phyloP scores from a whole-genome alignment of 805 yeast genomes.

The Wickerhamomyces pijperi region DNA sequence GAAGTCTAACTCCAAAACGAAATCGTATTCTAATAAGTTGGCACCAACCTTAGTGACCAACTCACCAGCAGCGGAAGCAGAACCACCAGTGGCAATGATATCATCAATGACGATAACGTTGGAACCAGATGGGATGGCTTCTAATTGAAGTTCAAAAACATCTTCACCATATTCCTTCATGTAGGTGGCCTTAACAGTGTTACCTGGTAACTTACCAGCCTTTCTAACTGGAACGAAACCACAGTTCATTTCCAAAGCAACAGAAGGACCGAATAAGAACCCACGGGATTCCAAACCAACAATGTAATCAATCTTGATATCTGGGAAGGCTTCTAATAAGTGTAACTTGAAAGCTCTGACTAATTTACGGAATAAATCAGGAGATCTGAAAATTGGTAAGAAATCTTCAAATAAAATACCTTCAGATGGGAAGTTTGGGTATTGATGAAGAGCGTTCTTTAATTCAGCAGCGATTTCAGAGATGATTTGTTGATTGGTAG shows the following conservation, averaged over 20 bases:
- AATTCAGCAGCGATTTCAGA: slow-evolving; percentile 30
- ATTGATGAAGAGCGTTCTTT: slow-evolving; percentile 52
- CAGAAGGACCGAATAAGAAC: slow-evolving; percentile 89
- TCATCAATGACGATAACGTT: slow-evolving; percentile 87
- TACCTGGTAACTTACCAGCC: slow-evolving; percentile 91
- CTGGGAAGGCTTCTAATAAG: slow-evolving; percentile 42
- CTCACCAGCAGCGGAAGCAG: slow-evolving; percentile 90
- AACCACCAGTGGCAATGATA: slow-evolving; percentile 96
- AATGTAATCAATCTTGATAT: slow-evolving; percentile 67
- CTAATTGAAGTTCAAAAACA: slow-evolving; percentile 78
- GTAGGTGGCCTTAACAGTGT: slow-evolving; percentile 58
- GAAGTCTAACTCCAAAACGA: slow-evolving; percentile 91
- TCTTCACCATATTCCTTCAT: slow-evolving; percentile 91
- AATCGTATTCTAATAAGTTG: slow-evolving; percentile 67
- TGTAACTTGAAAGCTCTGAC: slow-evolving; percentile 73
- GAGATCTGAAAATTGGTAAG: slow-evolving; percentile 82
- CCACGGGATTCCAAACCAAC: slow-evolving; percentile 97
- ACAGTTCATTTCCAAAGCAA: slow-evolving; percentile 80
- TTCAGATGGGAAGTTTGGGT: slow-evolving; percentile 88
- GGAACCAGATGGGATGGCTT: slow-evolving; percentile 68
- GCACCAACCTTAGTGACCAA: slow-evolving; percentile 60
- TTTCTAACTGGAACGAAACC: slow-evolving; percentile 95
- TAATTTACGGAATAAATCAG: slow-evolving; percentile 70
- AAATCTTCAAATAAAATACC: slow-evolving; percentile 95
- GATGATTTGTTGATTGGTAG: slow-evolving; percentile 8